These are phyloP conservation scores for Patellaria atrata DNA, from an alignment of 495 filamentous ascomycete species.

Conservation along the genomic window DNA sequence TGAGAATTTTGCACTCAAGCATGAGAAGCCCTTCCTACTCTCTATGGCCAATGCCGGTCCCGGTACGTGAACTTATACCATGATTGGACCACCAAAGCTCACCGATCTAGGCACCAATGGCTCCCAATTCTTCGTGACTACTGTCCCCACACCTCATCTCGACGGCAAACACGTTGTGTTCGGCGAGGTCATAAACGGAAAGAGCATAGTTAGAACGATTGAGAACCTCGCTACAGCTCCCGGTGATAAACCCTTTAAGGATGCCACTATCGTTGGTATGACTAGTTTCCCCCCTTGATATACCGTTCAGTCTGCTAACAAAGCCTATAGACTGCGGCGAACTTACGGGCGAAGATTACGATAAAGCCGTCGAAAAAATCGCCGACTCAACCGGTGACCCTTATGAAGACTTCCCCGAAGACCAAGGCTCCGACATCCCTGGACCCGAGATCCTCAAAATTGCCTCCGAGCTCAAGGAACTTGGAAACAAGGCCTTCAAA, in stretches of 20 bases:
- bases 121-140: constrained; percentile 96
- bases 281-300: neutral
- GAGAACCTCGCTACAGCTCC: constrained; percentile 68
- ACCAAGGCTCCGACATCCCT: constrained; percentile 43
- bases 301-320: constrained; percentile 3
- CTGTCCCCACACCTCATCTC: constrained; percentile 81
- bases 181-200: constrained; percentile 85
- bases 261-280: constrained; percentile 51
- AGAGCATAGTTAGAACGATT: constrained; percentile 77
- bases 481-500: constrained; percentile 89
- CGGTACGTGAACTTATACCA: constrained; percentile 37
- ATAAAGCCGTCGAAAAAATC: constrained; percentile 42
- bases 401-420: constrained; percentile 94
- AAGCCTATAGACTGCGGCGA: constrained; percentile 59
- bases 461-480: constrained; percentile 76
- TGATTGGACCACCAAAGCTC: neutral
- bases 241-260: constrained; percentile 62
- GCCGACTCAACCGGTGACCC: constrained; percentile 75
- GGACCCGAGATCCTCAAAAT: constrained; percentile 59
- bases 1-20: constrained; percentile 89
- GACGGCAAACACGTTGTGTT: constrained; percentile 98
- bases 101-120: constrained; percentile 61
- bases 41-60: constrained; percentile 98
- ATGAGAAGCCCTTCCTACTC: constrained; percentile 86
- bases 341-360: constrained; percentile 54